phyloP scores from a whole-genome alignment of 1,139 yeast species.

The Yamadazyma buinensis region DNA sequence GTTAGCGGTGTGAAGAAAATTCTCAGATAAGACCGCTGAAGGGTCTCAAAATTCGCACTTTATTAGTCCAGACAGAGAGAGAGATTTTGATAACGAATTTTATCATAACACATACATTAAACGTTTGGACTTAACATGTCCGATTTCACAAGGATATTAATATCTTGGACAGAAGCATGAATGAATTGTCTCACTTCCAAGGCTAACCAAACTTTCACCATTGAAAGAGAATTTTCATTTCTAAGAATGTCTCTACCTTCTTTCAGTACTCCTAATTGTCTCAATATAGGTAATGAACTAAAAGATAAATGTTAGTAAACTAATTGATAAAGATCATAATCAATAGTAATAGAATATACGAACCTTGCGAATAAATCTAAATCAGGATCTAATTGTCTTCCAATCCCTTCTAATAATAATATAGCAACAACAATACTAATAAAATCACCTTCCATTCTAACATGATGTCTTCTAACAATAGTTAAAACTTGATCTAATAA shows the following conservation, averaged over 20 bases:
- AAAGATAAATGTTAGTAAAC: conserved; percentile 21
- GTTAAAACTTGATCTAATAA: conserved; percentile 78
- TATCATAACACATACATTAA: no score
- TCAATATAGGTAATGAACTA: conserved; percentile 83
- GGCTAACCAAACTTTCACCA: conserved; percentile 91
- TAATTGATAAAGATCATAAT: conserved; percentile 45
- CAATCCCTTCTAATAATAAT: conserved; percentile 86
- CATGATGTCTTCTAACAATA: conserved; percentile 94
- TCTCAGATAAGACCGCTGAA: no score
- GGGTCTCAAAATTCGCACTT: no score
- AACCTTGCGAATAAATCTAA: conserved; percentile 93
- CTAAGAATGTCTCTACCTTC: conserved; percentile 60
- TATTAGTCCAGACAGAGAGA: no score
- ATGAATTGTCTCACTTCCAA: conserved; percentile 86
- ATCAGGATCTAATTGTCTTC: conserved; percentile 88
- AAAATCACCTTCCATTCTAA: conserved; percentile 96
- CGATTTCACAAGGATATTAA: conserved; percentile 46
- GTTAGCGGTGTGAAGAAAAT: no score
- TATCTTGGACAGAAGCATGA: conserved; percentile 77
- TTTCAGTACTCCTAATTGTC: conserved; percentile 72
- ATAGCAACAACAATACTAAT: conserved; percentile 92
- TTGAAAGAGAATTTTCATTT: conserved; percentile 61
- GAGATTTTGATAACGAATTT: no score
- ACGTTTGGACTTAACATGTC: conserved; percentile 49
- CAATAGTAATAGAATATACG: conserved; percentile 63